These are phyloP conservation scores for Russula earlei DNA, from an alignment of 768 basidiomycete species.

Conservation along the genomic window DNA sequence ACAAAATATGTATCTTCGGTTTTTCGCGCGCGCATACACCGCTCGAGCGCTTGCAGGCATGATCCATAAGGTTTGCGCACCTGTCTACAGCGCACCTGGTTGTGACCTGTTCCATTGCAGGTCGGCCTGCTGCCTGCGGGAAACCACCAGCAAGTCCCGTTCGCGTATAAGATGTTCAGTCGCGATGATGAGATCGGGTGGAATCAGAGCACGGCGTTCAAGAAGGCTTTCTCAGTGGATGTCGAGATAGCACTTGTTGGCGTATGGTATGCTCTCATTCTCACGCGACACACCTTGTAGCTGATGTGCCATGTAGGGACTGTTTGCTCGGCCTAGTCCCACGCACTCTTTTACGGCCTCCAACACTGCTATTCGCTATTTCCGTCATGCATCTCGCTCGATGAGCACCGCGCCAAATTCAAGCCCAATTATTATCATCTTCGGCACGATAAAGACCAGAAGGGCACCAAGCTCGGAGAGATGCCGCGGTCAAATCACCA, in stretches of 20 bases:
- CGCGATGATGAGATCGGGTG: constrained; percentile 48
- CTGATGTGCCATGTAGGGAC: constrained; percentile 43
- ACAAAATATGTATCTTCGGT: constrained; percentile 72
- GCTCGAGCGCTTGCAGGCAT: constrained; percentile 65
- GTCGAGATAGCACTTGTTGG: constrained; percentile 67
- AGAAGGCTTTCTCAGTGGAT: constrained; percentile 66
- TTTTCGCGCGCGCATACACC: constrained; percentile 70
- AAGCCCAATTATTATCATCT: constrained; percentile 25
- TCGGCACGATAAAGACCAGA: constrained; percentile 28
- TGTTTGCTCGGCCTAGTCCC: constrained; percentile 58
- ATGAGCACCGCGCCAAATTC: constrained; percentile 58
- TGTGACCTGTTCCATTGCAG: constrained; percentile 25
- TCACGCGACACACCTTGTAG: not conserved
- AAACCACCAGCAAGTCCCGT: constrained; percentile 70
- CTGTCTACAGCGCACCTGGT: too few species aligned
- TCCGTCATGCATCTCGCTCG: constrained; percentile 67
- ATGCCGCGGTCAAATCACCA: constrained; percentile 31
- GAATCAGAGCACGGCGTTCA: constrained; percentile 57
- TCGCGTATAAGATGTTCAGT: constrained; percentile 69
- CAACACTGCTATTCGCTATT: constrained; percentile 50
- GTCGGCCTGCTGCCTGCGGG: constrained; percentile 60
- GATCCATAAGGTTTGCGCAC: constrained; percentile 46
- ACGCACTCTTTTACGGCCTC: constrained; percentile 51
- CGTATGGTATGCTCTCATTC: constrained; percentile 42
- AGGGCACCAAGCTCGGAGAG: constrained; percentile 42